A percentile compares a stretch with the other conserved stretches of the same genome.
These are phyloP conservation scores for Penicillium angulare DNA, from an alignment of 495 filamentous ascomycete species.

Conservation along the genomic window DNA sequence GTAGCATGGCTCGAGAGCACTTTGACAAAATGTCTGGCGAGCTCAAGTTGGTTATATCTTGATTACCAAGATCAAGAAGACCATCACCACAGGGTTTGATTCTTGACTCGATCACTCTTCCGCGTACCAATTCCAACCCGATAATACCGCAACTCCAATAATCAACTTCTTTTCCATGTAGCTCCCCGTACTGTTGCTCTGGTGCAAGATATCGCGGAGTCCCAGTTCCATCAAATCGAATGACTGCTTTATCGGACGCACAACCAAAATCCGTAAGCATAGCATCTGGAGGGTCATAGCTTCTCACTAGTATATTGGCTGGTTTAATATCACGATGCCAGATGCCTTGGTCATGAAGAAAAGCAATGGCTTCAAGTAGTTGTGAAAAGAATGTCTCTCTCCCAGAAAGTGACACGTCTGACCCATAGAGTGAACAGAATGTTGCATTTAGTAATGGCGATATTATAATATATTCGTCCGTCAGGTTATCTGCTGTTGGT, in stretches of 20 bases:
- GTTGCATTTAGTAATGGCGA: constrained; percentile 1
- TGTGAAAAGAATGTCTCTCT: neutral
- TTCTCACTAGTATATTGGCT: constrained; percentile 54
- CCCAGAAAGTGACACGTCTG: neutral
- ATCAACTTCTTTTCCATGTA: no score
- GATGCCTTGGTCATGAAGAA: constrained; percentile 81
- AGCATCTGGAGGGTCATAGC: neutral
- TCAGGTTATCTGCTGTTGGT: neutral
- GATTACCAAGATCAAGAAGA: no score
- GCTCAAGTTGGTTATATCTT: no score
- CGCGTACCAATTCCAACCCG: no score
- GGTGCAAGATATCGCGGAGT: no score
- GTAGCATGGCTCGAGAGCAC: no score
- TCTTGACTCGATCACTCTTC: no score
- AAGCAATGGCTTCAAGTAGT: constrained; percentile 57
- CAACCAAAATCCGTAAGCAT: constrained; percentile 5
- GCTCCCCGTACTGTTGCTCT: no score
- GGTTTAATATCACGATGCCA: constrained; percentile 90
- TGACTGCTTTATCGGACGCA: neutral
- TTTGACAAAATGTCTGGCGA: no score
- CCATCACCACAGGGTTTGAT: no score
- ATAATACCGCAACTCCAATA: no score
- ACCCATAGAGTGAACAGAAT: neutral
- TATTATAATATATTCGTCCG: constrained; percentile 3
- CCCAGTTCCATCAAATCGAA: neutral